These are phyloP conservation scores for Nemania sp. DNA, from an alignment of 2,329 filamentous ascomycete species.

Conservation along the genomic window DNA sequence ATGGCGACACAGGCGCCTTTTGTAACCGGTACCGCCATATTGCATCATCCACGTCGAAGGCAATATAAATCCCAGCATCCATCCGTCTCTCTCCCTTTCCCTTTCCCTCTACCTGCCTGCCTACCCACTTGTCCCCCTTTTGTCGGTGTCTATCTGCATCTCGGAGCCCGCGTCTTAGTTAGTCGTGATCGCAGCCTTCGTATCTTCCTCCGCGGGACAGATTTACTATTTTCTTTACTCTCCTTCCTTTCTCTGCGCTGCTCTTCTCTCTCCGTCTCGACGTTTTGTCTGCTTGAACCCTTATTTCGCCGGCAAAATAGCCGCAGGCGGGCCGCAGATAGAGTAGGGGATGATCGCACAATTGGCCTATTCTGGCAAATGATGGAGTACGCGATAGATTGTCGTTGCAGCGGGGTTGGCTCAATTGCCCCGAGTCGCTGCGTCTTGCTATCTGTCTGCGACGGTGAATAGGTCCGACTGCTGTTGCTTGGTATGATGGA, in stretches of 20 bases:
- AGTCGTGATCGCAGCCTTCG: no score
- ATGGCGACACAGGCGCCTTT: neutral
- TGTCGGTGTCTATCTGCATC: neutral
- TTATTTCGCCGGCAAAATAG: conserved; percentile 21
- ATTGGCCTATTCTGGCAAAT: conserved; percentile 18
- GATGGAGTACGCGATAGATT: conserved; percentile 11
- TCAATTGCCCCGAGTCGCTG: conserved; percentile 15
- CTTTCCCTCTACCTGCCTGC: no score
- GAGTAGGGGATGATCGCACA: neutral
- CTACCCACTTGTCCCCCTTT: neutral
- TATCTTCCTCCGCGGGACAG: no score
- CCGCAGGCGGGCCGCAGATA: conserved; percentile 2
- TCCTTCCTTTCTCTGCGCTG: neutral
- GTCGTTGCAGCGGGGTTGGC: conserved; percentile 20
- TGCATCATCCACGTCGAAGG: conserved; percentile 1
- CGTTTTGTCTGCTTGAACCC: no score
- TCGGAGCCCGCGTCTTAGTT: neutral
- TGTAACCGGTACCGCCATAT: neutral
- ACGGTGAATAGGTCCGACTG: no score
- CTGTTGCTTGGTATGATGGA: no score
- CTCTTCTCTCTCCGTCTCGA: neutral
- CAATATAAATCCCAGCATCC: conserved; percentile 1
- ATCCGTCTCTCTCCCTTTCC: no score
- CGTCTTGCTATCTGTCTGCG: neutral
- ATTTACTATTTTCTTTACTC: neutral